Evolutionary conservation across 1,284 basidiomycete species (phyloP).

Genomic region (Cystobasidium sp.): DNA sequence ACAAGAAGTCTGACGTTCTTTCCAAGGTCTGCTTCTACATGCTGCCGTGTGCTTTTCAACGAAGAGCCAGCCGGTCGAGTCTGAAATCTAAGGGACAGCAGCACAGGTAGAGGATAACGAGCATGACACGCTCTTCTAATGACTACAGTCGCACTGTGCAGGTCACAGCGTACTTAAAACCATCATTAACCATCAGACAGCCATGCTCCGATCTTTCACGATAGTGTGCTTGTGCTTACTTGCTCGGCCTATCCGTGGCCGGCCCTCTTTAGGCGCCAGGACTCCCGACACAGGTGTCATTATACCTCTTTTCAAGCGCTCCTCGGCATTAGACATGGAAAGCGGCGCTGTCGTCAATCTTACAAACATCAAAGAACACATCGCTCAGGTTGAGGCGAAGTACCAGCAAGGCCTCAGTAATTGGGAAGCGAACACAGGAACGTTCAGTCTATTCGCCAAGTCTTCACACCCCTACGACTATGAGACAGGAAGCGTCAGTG

Average conservation of each 20-base stretch:
- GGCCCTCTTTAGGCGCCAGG: neutral
- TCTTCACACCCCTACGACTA: conserved; percentile 16
- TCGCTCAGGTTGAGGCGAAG: conserved; percentile 22
- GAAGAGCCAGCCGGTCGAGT: neutral
- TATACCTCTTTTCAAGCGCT: conserved; percentile 32
- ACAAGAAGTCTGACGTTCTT: neutral
- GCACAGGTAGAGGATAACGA: neutral
- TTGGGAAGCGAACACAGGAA: conserved; percentile 32
- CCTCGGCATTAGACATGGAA: neutral
- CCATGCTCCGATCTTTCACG: neutral
- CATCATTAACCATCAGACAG: neutral
- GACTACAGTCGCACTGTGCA: neutral
- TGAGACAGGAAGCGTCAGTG: neutral
- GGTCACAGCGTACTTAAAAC: neutral
- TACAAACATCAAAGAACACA: conserved; percentile 12
- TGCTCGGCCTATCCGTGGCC: conserved; percentile 1
- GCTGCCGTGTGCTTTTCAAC: neutral
- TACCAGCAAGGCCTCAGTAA: conserved; percentile 38
- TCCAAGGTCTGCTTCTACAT: neutral
- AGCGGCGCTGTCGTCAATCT: conserved; percentile 13
- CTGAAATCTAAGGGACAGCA: neutral
- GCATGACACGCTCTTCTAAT: neutral
- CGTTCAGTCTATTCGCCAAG: conserved; percentile 4
- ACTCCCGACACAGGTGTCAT: conserved; percentile 2
- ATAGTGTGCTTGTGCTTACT: neutral